Conservation (phyloP, 257 asterid genomes). For the Thymus quinquecostatus region DNA sequence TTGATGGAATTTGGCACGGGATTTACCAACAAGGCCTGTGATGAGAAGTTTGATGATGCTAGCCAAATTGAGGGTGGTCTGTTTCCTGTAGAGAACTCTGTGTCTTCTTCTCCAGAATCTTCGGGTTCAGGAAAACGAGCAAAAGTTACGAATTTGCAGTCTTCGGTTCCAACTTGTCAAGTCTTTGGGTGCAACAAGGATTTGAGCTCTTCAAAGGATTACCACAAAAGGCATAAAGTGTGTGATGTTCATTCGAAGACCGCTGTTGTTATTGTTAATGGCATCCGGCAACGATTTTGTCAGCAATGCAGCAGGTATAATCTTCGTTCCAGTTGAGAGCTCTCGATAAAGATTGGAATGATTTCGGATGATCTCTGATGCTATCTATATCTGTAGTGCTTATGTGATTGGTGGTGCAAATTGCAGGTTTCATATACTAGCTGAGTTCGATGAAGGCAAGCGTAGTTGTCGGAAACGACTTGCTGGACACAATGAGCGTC, state of each 20-base stretch:
- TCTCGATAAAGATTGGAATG: background rate
- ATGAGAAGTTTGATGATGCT: slow-evolving; percentile 21
- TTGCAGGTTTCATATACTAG: slow-evolving; percentile 64
- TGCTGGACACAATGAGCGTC: slow-evolving; percentile 70
- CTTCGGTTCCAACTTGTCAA: slow-evolving; percentile 57
- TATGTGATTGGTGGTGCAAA: background rate
- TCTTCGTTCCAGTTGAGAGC: background rate
- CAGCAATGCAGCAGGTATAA: slow-evolving; percentile 82
- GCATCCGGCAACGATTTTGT: slow-evolving; percentile 71
- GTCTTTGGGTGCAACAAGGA: slow-evolving; percentile 72
- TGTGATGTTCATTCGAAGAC: slow-evolving; percentile 75
- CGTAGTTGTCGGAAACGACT: slow-evolving; percentile 81
- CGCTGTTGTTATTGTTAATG: slow-evolving; percentile 62
- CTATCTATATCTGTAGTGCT: background rate
- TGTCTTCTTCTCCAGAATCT: slow-evolving; percentile 37
- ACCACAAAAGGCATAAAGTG: slow-evolving; percentile 75
- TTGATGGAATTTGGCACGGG: slow-evolving; percentile 28
- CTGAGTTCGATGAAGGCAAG: slow-evolving; percentile 70
- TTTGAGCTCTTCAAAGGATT: slow-evolving; percentile 66
- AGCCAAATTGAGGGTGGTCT: slow-evolving; percentile 30
- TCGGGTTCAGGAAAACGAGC: slow-evolving; percentile 44
- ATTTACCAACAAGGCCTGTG: slow-evolving; percentile 21
- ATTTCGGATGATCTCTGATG: background rate
- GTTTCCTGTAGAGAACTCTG: slow-evolving; percentile 29
- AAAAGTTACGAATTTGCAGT: slow-evolving; percentile 32